phyloP scores from a whole-genome alignment of 371 early-diverging fungal genomes.

The Rhizomucor pusillus region DNA sequence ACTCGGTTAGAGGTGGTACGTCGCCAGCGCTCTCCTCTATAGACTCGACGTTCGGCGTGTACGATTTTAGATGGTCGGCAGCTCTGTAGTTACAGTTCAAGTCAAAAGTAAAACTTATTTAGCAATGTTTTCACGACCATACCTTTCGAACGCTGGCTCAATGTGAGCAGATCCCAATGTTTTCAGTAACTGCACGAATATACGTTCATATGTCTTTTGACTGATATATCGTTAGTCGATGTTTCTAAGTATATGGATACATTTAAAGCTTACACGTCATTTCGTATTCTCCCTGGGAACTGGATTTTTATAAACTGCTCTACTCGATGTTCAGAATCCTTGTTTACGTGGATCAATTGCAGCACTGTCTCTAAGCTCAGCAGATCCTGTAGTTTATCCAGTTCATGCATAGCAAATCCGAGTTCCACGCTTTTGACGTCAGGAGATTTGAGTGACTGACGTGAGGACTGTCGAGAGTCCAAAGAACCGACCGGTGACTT shows the following conservation, averaged over 20 bases:
- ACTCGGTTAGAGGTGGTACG: constrained; percentile 64
- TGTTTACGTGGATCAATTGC: constrained; percentile 77
- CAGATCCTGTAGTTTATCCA: constrained; percentile 59
- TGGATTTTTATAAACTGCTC: constrained; percentile 24
- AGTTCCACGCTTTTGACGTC: constrained; percentile 9
- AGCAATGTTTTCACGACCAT: constrained; percentile 11
- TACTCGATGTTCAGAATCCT: constrained; percentile 73
- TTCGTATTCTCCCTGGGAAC: constrained; percentile 25
- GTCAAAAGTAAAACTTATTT: too few species aligned
- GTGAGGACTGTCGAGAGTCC: constrained; percentile 17
- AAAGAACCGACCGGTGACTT: constrained; percentile 3
- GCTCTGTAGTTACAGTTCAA: constrained; percentile 38
- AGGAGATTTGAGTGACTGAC: constrained; percentile 14
- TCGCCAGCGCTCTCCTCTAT: constrained; percentile 19
- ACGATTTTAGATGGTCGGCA: constrained; percentile 50
- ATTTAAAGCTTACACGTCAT: constrained; percentile 22
- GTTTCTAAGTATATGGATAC: not conserved
- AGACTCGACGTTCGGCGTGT: constrained; percentile 43
- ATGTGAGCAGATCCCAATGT: constrained; percentile 65
- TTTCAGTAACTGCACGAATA: constrained; percentile 61
- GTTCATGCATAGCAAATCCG: constrained; percentile 18
- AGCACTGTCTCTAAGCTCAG: constrained; percentile 78
- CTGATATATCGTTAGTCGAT: constrained; percentile 8
- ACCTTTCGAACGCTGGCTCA: constrained; percentile 65
- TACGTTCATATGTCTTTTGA: constrained; percentile 56